These are phyloP conservation scores for Clavariopsis aquatica DNA, from an alignment of 495 filamentous ascomycete species.

Conservation along the genomic window DNA sequence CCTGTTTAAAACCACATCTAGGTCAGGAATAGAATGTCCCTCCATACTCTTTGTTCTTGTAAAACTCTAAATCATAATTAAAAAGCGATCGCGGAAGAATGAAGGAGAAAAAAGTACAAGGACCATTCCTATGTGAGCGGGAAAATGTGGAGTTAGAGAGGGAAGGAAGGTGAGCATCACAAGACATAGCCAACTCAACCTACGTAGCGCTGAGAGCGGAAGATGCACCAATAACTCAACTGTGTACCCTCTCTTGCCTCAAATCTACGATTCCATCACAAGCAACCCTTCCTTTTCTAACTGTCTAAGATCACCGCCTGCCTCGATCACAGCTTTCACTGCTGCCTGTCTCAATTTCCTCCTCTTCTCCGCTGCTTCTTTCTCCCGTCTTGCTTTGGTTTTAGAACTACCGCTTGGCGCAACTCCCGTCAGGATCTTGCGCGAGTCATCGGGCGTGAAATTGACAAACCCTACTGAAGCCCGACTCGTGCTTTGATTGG, in stretches of 20 bases:
- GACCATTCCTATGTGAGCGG: neutral
- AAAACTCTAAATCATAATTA: neutral
- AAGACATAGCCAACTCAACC: conserved; percentile 15
- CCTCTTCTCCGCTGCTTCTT: conserved; percentile 78
- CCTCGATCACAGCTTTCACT: conserved; percentile 69
- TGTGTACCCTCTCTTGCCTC: neutral
- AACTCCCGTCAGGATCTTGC: conserved; percentile 82
- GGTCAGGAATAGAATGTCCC: no score
- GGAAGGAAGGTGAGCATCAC: neutral
- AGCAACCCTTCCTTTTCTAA: conserved; percentile 47
- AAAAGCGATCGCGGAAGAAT: neutral
- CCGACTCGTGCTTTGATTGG: conserved; percentile 2
- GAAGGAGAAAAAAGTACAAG: neutral
- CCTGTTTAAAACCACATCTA: conserved; percentile 1
- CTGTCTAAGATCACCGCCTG: conserved; percentile 71
- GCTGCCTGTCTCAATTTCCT: conserved; percentile 74
- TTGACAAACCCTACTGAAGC: conserved; percentile 74
- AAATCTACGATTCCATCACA: conserved; percentile 7
- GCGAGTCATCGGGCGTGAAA: conserved; percentile 80
- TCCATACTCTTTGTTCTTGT: neutral
- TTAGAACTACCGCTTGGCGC: conserved; percentile 88
- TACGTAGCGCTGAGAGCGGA: neutral
- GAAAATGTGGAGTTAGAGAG: conserved; percentile 3
- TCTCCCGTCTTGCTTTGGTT: conserved; percentile 87
- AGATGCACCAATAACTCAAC: conserved; percentile 8